Conservation (phyloP, 1,284 basidiomycete species). For the Ganoderma lingzhi region DNA sequence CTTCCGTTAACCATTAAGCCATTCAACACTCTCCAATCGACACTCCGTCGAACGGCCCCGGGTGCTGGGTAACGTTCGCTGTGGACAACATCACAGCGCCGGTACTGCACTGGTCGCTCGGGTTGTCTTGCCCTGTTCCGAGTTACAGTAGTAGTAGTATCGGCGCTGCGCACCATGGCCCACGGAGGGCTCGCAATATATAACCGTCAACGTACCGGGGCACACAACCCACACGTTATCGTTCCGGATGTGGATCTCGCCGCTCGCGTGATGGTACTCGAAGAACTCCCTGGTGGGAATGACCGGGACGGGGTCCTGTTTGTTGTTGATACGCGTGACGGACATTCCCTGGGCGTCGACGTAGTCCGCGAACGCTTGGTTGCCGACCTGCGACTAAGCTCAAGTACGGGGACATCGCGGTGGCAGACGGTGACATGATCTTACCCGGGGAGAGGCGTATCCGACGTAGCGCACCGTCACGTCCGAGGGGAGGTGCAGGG, state of each 20-base stretch:
- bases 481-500: slow-evolving; percentile 47
- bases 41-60: background rate
- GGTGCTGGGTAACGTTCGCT: background rate
- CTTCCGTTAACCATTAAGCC: no score
- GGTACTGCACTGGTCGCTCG: background rate
- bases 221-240: slow-evolving; percentile 54
- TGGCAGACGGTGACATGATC: background rate
- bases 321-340: slow-evolving; percentile 40
- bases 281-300: slow-evolving; percentile 47
- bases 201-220: slow-evolving; percentile 42
- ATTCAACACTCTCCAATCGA: background rate
- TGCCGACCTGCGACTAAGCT: slow-evolving; percentile 55
- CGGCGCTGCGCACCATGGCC: no score
- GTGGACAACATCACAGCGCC: background rate
- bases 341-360: slow-evolving; percentile 56
- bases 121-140: background rate
- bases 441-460: slow-evolving; percentile 61
- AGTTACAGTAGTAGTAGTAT: no score
- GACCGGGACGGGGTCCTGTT: slow-evolving; percentile 38
- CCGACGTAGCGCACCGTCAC: slow-evolving; percentile 48
- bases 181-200: background rate
- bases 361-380: slow-evolving; percentile 62
- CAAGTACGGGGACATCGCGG: background rate
- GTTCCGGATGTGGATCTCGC: slow-evolving; percentile 65
- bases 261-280: slow-evolving; percentile 61